Evolutionary conservation across 768 basidiomycete species (phyloP), one percentile per base, ranked within the genome.

Genomic region (Termitomyces sp.): DNA sequence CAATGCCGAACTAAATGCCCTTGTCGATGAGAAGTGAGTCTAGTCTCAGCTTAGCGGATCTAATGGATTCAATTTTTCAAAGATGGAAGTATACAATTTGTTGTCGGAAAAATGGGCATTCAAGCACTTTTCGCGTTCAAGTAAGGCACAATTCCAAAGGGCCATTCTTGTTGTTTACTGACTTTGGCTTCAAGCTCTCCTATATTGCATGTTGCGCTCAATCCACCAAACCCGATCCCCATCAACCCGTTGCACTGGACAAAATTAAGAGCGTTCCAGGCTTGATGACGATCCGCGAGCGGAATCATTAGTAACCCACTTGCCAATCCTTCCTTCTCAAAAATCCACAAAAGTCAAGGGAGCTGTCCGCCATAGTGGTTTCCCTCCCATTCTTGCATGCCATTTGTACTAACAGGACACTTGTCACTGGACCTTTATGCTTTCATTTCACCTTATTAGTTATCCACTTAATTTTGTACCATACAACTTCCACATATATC

Each of bases 11-110:
- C 16, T 84, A 79, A 4, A 85, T 63, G 82, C 82, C 1, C 76
- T 91, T 54, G 79, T 86, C 3, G 83, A 90, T 42, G 89, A 91
- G 67, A 76, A 80, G 89, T 90, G 66, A 46, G 88, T 83, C 34
- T 32, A 45, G 13, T 33, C 51, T 51, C 51, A 24, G 22, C 1
- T 45, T 34, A 26, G 13, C 16, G 26, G 20, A 54, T 32, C n/a
- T 55, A 24, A 57, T 24, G 16, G 64, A 56, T 65, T 42, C 1
- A 22, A 51, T 64, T 47, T 6, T 32, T 48, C 16, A 30, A 55
- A 90, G 88, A 50, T 91, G 89, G 89, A 76, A 73, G 36, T 87
- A 82, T 67, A 81, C 74, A 3, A 85, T 90, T 51, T 79, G 74
- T 53, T 70, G 80, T 42, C 83, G 81, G 0, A 86, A 84, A 69